Evolutionary conservation across 192 early-diverging fungal genomes (phyloP).

Genomic region (Jimgerdemannia lactiflua): DNA sequence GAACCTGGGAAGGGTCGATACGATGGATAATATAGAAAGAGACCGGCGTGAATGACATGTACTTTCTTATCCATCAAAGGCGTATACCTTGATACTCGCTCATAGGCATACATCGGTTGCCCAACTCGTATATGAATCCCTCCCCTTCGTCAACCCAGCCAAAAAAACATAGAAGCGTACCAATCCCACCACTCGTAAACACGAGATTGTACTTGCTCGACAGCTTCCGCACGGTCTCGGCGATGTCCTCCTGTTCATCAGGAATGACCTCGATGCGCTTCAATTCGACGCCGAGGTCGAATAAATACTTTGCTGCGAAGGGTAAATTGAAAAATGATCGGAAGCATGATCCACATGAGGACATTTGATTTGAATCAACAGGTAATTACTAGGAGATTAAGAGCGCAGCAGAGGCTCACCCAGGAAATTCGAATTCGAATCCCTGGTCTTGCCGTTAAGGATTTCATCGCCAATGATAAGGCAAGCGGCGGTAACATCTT

Average conservation of each 20-base stretch:
- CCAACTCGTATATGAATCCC: too few relatives aligned
- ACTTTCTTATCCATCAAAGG: too few relatives aligned
- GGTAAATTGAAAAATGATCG: neutral
- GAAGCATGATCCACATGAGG: neutral
- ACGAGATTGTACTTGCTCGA: constrained; percentile 51
- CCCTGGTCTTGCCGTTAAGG: constrained; percentile 65
- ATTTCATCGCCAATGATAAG: constrained; percentile 74
- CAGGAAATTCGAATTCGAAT: constrained; percentile 57
- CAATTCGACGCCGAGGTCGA: constrained; percentile 57
- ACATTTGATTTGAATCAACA: neutral
- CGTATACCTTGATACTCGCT: too few relatives aligned
- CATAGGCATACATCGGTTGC: too few relatives aligned
- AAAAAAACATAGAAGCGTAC: constrained; percentile 14
- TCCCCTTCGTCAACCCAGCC: neutral
- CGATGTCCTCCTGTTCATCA: constrained; percentile 46
- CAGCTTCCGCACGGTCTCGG: constrained; percentile 42
- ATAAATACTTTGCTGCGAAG: constrained; percentile 50
- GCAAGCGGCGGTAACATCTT: constrained; percentile 38
- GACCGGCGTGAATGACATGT: too few relatives aligned
- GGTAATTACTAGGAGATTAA: neutral
- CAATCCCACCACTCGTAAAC: constrained; percentile 75
- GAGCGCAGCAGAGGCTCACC: constrained; percentile 15
- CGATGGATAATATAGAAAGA: too few relatives aligned
- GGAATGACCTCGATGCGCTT: constrained; percentile 52
- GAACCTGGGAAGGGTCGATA: constrained; percentile 26